Conservation (phyloP, 2,329 filamentous ascomycete genomes). For the Alternaria atra region DNA sequence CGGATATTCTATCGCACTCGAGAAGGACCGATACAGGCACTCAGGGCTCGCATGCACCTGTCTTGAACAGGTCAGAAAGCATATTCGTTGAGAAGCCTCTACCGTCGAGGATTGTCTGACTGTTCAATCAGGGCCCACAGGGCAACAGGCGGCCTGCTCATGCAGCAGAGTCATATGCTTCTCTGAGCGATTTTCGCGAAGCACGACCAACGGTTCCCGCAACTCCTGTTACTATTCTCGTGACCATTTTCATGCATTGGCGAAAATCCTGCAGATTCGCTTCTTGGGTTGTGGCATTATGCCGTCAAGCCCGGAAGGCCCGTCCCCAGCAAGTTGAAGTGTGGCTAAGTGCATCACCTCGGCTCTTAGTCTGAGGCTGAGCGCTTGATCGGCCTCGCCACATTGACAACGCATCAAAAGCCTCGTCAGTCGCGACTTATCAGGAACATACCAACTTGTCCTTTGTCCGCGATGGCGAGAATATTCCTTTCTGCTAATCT, state of each 20-base stretch:
- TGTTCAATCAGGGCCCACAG: constrained; percentile 42
- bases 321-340: constrained; percentile 40
- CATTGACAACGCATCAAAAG: constrained; percentile 45
- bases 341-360: constrained; percentile 42
- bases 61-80: constrained; percentile 30
- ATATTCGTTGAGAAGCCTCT: constrained; percentile 34
- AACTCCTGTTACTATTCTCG: constrained; percentile 35
- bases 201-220: constrained; percentile 31
- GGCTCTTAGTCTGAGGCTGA: constrained; percentile 45
- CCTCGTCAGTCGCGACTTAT: constrained; percentile 24
- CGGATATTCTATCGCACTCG: constrained; percentile 19
- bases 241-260: constrained; percentile 33
- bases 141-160: constrained; percentile 31
- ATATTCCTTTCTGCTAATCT: constrained; percentile 24
- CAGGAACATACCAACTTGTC: constrained; percentile 6
- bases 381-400: constrained; percentile 41
- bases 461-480: constrained; percentile 17
- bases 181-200: constrained; percentile 35
- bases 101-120: constrained; percentile 27
- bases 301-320: constrained; percentile 34
- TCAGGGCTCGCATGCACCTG: constrained; percentile 37
- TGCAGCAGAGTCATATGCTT: constrained; percentile 44
- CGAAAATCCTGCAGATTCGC: constrained; percentile 28
- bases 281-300: constrained; percentile 20
- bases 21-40: constrained; percentile 27